phyloP scores from a whole-genome alignment of 1,284 basidiomycete species.

The Uromyces viciae-fabae region DNA sequence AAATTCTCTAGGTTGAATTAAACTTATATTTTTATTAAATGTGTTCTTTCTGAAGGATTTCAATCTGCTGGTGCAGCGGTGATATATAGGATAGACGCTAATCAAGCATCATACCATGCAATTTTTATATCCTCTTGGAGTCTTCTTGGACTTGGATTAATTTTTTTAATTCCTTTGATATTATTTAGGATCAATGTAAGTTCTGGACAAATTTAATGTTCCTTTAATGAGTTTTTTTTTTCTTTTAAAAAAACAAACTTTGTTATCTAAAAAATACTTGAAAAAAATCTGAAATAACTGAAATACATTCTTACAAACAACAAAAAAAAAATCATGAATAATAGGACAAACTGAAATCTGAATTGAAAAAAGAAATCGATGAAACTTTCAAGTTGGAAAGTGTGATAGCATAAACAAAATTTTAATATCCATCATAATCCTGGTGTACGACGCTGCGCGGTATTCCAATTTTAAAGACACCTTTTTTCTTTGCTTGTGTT shows the following conservation, averaged over 20 bases:
- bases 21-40: background rate
- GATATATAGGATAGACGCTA: conserved; percentile 38
- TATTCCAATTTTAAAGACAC: too few species aligned
- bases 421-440: too few species aligned
- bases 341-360: too few species aligned
- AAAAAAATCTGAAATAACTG: too few species aligned
- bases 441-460: too few species aligned
- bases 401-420: too few species aligned
- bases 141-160: conserved; percentile 19
- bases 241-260: background rate
- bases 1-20: background rate
- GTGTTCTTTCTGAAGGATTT: background rate
- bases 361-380: too few species aligned
- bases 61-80: conserved; percentile 44
- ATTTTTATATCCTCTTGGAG: conserved; percentile 45
- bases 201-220: background rate
- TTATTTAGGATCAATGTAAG: conserved; percentile 39
- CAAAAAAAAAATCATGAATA: too few species aligned
- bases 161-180: conserved; percentile 24
- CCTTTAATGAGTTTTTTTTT: background rate
- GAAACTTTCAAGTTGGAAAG: too few species aligned
- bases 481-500: too few species aligned
- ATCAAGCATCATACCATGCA: conserved; percentile 39
- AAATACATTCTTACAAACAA: too few species aligned
- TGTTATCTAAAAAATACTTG: too few species aligned